These are phyloP conservation scores for Pelargonium australe DNA, from an alignment of 441 rosid species.

Conservation along the genomic window DNA sequence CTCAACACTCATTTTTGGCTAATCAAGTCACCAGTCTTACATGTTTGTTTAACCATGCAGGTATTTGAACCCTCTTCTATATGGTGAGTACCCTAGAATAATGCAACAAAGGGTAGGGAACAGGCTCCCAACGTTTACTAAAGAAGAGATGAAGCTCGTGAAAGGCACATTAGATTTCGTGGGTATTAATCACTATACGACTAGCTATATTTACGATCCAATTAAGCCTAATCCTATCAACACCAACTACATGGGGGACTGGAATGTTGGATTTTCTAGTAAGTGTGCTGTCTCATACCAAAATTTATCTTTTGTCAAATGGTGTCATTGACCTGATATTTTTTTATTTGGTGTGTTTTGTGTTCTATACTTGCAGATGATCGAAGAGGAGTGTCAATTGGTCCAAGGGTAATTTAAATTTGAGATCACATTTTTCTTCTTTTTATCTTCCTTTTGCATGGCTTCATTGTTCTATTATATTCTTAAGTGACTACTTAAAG, in stretches of 20 bases:
- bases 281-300: slow-evolving; percentile 22
- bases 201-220: slow-evolving; percentile 60
- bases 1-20: too few relatives aligned
- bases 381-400: slow-evolving; percentile 63
- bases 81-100: slow-evolving; percentile 83
- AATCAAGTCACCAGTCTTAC: too few relatives aligned
- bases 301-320: background rate
- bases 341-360: slow-evolving; percentile 7
- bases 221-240: slow-evolving; percentile 35
- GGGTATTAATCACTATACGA: slow-evolving; percentile 86
- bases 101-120: slow-evolving; percentile 64
- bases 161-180: slow-evolving; percentile 85
- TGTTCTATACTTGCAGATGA: slow-evolving; percentile 36
- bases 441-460: too few relatives aligned
- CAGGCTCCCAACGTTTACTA: slow-evolving; percentile 72
- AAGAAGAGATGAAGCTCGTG: slow-evolving; percentile 66
- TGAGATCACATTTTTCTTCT: too few relatives aligned
- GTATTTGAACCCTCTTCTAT: slow-evolving; percentile 85
- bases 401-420: slow-evolving; percentile 49
- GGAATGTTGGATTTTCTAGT: slow-evolving; percentile 77
- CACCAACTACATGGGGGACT: slow-evolving; percentile 74
- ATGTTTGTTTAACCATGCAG: slow-evolving; percentile 24
- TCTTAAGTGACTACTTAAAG: too few relatives aligned
- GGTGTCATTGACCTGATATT: background rate
- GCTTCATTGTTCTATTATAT: too few relatives aligned